phyloP scores from a whole-genome alignment of 2,329 filamentous ascomycete genomes.

The Fusarium sp. region DNA sequence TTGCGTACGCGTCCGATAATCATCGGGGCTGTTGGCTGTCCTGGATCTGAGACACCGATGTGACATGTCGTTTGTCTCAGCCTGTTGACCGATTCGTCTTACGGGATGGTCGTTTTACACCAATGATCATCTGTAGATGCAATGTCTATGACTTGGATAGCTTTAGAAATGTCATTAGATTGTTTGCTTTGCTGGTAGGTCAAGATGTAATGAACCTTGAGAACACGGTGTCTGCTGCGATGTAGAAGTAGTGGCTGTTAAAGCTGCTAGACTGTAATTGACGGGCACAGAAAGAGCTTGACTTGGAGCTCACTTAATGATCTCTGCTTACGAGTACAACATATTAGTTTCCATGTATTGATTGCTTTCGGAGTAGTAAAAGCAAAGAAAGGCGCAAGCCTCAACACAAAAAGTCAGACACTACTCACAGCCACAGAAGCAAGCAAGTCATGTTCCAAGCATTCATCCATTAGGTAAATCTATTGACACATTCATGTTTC shows the following conservation, averaged over 20 bases:
- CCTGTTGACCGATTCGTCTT: neutral
- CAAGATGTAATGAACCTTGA: neutral
- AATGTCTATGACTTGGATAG: neutral
- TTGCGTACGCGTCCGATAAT: neutral
- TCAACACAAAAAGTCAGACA: neutral
- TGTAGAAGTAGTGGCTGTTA: neutral
- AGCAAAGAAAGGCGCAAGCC: neutral
- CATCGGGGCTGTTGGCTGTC: neutral
- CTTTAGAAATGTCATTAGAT: neutral
- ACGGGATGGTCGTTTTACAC: neutral
- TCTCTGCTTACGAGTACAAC: accelerated
- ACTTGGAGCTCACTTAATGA: neutral
- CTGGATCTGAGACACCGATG: neutral
- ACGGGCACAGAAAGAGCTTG: neutral
- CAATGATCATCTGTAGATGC: neutral
- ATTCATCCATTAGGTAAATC: too few species aligned
- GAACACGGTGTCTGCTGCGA: neutral
- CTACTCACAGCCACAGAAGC: neutral
- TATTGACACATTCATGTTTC: neutral
- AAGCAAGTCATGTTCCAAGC: neutral
- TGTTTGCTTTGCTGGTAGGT: neutral
- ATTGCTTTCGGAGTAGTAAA: neutral
- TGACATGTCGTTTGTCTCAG: neutral
- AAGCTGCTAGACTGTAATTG: neutral
- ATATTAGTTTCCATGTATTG: neutral